These are phyloP conservation scores for Hypoxylon sp. DNA, from an alignment of 2,329 filamentous ascomycete species.

Conservation along the genomic window DNA sequence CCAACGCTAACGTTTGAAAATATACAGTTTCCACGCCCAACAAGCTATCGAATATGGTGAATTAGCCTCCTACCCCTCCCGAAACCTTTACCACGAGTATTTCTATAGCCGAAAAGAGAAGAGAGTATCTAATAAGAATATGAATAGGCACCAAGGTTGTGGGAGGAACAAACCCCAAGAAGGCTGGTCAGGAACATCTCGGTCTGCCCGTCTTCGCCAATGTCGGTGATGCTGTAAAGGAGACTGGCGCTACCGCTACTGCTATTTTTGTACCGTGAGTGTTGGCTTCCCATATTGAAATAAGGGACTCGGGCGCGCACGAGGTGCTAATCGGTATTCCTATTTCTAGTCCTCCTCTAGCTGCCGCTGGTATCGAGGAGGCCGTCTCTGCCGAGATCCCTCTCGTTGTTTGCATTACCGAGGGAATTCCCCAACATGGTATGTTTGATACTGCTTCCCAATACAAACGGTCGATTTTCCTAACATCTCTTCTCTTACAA, in stretches of 20 bases:
- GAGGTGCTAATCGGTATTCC: slow-evolving; percentile 35
- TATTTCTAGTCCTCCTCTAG: slow-evolving; percentile 79
- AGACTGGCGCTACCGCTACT: slow-evolving; percentile 90
- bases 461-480: slow-evolving; percentile 12
- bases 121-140: slow-evolving; percentile 48
- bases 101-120: slow-evolving; percentile 2
- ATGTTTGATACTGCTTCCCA: slow-evolving; percentile 52
- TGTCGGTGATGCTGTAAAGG: slow-evolving; percentile 87
- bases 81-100: neutral
- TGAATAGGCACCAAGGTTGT: slow-evolving; percentile 90
- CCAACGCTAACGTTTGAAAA: slow-evolving; percentile 48
- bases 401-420: slow-evolving; percentile 96
- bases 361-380: slow-evolving; percentile 96
- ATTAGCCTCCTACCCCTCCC: slow-evolving; percentile 32
- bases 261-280: slow-evolving; percentile 95
- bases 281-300: neutral
- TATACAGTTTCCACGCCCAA: slow-evolving; percentile 90
- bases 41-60: slow-evolving; percentile 99
- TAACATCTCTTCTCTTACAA: slow-evolving; percentile 64
- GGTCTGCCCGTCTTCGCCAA: slow-evolving; percentile 92
- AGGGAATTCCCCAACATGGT: slow-evolving; percentile 98
- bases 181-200: slow-evolving; percentile 91
- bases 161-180: slow-evolving; percentile 98
- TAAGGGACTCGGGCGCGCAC: neutral
- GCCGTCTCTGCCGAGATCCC: slow-evolving; percentile 93